These are phyloP conservation scores for Cephalotrichum gorgonifer DNA, from an alignment of 2,329 filamentous ascomycete genomes.

Conservation along the genomic window DNA sequence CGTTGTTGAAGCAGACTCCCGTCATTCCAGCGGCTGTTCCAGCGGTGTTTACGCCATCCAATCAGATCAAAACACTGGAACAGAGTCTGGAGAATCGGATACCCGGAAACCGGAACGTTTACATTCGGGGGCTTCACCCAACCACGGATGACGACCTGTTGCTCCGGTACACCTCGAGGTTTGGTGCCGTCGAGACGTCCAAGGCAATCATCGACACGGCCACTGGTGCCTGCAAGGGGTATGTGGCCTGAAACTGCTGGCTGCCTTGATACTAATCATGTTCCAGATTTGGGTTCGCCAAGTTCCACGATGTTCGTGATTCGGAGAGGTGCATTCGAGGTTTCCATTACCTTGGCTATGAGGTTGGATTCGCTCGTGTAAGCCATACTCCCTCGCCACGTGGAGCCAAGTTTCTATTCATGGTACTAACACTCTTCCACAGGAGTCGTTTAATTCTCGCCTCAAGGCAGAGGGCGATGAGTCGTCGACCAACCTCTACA, in stretches of 20 bases:
- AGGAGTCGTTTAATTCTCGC: slow-evolving; percentile 97
- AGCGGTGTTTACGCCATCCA: slow-evolving; percentile 74
- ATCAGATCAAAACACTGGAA: slow-evolving; percentile 80
- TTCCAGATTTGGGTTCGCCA: slow-evolving; percentile 87
- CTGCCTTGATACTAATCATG: background rate
- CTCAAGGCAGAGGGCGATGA: slow-evolving; percentile 93
- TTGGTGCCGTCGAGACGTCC: slow-evolving; percentile 89
- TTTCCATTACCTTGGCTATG: slow-evolving; percentile 89
- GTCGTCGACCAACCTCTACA: slow-evolving; percentile 87
- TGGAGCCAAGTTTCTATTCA: slow-evolving; percentile 2
- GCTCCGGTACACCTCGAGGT: slow-evolving; percentile 70
- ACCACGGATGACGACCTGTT: slow-evolving; percentile 91
- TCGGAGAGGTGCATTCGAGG: slow-evolving; percentile 95
- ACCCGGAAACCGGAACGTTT: slow-evolving; percentile 89
- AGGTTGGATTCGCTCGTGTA: slow-evolving; percentile 93
- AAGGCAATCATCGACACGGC: slow-evolving; percentile 97
- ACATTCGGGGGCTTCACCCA: slow-evolving; percentile 90
- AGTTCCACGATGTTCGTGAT: slow-evolving; percentile 77
- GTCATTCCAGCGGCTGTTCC: slow-evolving; percentile 80
- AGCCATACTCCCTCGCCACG: slow-evolving; percentile 17
- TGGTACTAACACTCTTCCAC: slow-evolving; percentile 14
- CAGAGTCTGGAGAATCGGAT: slow-evolving; percentile 91
- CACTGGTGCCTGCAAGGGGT: slow-evolving; percentile 95
- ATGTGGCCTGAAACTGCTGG: slow-evolving; percentile 17
- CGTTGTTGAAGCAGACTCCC: slow-evolving; percentile 64